Conservation (phyloP, 768 basidiomycete genomes). For the Calocera viscosa region DNA sequence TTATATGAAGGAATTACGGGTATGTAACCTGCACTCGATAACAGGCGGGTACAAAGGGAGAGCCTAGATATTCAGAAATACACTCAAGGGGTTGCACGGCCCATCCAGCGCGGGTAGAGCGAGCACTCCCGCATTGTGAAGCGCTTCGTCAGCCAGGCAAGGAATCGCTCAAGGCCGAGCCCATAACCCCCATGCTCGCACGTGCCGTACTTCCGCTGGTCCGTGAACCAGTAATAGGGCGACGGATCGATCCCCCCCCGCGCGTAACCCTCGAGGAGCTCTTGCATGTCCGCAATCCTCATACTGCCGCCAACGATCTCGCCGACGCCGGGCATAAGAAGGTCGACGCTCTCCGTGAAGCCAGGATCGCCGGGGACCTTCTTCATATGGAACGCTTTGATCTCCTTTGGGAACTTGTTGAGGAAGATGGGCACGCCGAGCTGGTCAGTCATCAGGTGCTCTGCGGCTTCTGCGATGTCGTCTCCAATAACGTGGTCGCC, state of each 20-base stretch:
- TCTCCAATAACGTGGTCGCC: slow-evolving; percentile 74
- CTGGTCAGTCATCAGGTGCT: slow-evolving; percentile 95
- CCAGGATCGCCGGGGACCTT: slow-evolving; percentile 43
- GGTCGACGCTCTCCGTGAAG: slow-evolving; percentile 90
- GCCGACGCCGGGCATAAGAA: slow-evolving; percentile 96
- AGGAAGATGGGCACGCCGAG: slow-evolving; percentile 86
- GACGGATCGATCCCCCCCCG: slow-evolving; percentile 77
- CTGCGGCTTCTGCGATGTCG: slow-evolving; percentile 97
- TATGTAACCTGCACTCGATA: neutral
- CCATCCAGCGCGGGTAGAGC: slow-evolving; percentile 89
- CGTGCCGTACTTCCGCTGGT: slow-evolving; percentile 96
- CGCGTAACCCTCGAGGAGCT: slow-evolving; percentile 80
- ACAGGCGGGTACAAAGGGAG: neutral
- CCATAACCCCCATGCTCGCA: slow-evolving; percentile 98
- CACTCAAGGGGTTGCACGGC: slow-evolving; percentile 61
- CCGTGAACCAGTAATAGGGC: slow-evolving; percentile 62
- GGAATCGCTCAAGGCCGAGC: slow-evolving; percentile 89
- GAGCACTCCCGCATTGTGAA: slow-evolving; percentile 86
- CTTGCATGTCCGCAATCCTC: slow-evolving; percentile 75
- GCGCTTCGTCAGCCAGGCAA: slow-evolving; percentile 89
- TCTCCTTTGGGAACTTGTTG: slow-evolving; percentile 82
- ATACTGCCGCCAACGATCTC: slow-evolving; percentile 94
- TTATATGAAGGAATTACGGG: neutral
- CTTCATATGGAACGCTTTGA: slow-evolving; percentile 99
- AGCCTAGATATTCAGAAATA: neutral